Conservation (phyloP, 106 monocot species). For the Dendrobium huoshanense region DNA sequence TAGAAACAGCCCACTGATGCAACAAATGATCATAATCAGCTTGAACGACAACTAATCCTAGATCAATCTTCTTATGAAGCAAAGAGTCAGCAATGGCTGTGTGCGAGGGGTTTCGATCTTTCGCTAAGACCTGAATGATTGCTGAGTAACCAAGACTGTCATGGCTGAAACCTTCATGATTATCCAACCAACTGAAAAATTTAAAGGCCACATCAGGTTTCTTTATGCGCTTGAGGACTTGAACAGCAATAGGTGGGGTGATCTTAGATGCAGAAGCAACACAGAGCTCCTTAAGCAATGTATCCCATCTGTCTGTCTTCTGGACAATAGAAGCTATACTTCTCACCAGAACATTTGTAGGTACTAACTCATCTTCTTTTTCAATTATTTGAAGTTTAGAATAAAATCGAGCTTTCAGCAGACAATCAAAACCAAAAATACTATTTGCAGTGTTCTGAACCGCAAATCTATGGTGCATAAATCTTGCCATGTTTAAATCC, state of each 20-base stretch:
- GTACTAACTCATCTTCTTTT: slow-evolving; percentile 11
- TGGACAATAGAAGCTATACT: slow-evolving; percentile 19
- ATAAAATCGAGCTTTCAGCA: slow-evolving; percentile 1
- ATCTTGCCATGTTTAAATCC: background rate
- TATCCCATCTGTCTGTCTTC: slow-evolving; percentile 17
- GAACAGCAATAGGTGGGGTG: slow-evolving; percentile 14
- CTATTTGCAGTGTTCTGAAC: background rate
- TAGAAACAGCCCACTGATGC: slow-evolving; percentile 9
- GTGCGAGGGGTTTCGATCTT: slow-evolving; percentile 6
- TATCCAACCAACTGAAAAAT: slow-evolving; percentile 14
- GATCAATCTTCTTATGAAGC: slow-evolving; percentile 15
- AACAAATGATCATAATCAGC: slow-evolving; percentile 14
- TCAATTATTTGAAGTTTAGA: background rate
- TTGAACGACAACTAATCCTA: slow-evolving; percentile 1
- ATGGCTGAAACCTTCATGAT: slow-evolving; percentile 13
- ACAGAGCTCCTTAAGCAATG: slow-evolving; percentile 13
- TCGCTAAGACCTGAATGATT: slow-evolving; percentile 14
- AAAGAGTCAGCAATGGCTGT: slow-evolving; percentile 11
- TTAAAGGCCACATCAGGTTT: slow-evolving; percentile 15
- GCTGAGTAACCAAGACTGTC: slow-evolving; percentile 11
- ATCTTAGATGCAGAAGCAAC: slow-evolving; percentile 14
- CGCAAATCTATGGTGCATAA: background rate
- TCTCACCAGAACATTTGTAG: slow-evolving; percentile 14
- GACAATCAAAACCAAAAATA: background rate
- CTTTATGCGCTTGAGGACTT: slow-evolving; percentile 18